Evolutionary conservation across 2,329 filamentous ascomycete genomes (phyloP).

Genomic region (Pleoardoris graminearum): DNA sequence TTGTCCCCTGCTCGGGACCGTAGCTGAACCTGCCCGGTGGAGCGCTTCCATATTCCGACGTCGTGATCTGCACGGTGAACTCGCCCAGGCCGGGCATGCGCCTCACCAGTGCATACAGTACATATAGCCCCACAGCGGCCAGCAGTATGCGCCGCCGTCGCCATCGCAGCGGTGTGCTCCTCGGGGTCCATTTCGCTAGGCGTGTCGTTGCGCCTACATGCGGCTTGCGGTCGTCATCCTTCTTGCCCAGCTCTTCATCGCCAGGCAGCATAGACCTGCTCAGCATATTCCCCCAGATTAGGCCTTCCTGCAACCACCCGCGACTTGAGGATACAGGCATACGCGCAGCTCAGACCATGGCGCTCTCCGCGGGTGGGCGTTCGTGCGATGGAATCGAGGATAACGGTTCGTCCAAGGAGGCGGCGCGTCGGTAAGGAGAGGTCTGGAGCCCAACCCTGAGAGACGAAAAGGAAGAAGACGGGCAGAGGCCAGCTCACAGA

Average conservation of each 20-base stretch:
- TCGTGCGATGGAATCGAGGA: constrained; percentile 22
- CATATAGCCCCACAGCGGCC: constrained; percentile 45
- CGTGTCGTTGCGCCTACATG: constrained; percentile 21
- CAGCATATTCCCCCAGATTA: constrained; percentile 36
- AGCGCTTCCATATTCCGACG: constrained; percentile 2
- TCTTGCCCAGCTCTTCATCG: constrained; percentile 68
- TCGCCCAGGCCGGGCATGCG: constrained; percentile 56
- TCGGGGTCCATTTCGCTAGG: constrained; percentile 33
- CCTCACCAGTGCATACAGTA: constrained; percentile 66
- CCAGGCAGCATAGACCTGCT: constrained; percentile 51
- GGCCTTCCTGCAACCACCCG: constrained; percentile 33
- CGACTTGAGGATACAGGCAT: constrained; percentile 31
- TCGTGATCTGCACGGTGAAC: not conserved
- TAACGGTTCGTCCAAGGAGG: constrained; percentile 4
- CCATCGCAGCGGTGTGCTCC: constrained; percentile 42
- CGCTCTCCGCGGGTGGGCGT: constrained; percentile 11
- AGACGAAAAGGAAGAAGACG: not conserved
- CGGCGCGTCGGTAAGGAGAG: not conserved
- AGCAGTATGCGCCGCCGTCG: constrained; percentile 55
- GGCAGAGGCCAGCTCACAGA: not conserved
- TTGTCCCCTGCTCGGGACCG: constrained; percentile 3
- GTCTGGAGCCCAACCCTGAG: no score
- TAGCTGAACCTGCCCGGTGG: constrained; percentile 4
- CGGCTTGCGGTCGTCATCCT: constrained; percentile 63
- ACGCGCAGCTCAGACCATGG: constrained; percentile 31